Percentiles rank a stretch among this genome's conserved stretches.
These are phyloP conservation scores for Platanthera zijinensis DNA, from an alignment of 106 monocot genomes.

Conservation along the genomic window DNA sequence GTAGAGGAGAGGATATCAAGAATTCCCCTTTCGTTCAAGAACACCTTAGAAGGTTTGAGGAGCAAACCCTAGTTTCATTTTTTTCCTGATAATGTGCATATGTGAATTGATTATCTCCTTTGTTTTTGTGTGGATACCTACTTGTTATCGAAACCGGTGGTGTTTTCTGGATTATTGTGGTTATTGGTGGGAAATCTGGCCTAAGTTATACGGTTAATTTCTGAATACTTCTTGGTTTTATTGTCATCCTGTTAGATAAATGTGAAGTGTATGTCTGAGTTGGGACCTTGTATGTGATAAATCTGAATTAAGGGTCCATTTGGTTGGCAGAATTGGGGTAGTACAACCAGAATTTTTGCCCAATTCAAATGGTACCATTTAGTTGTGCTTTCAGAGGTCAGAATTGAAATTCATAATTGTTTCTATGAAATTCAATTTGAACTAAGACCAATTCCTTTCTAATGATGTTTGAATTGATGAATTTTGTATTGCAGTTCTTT, in stretches of 20 bases:
- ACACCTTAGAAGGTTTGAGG: conserved; percentile 32
- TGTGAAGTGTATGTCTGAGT: not conserved
- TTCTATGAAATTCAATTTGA: too few relatives aligned
- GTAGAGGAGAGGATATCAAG: conserved; percentile 81
- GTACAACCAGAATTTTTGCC: too few relatives aligned
- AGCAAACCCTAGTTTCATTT: not conserved
- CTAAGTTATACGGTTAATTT: not conserved
- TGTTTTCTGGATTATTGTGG: not conserved
- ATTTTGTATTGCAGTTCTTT: too few relatives aligned
- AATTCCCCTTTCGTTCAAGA: conserved; percentile 75
- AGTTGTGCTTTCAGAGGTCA: too few relatives aligned
- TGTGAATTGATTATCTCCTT: not conserved
- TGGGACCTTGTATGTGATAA: not conserved
- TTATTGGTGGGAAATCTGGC: not conserved
- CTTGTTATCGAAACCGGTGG: not conserved
- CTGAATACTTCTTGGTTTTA: not conserved
- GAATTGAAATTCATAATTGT: too few relatives aligned
- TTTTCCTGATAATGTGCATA: not conserved
- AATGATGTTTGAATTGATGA: too few relatives aligned
- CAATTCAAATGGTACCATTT: too few relatives aligned
- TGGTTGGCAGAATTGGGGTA: too few relatives aligned
- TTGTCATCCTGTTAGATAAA: not conserved
- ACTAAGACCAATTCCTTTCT: too few relatives aligned
- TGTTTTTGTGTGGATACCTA: not conserved
- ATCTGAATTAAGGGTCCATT: too few relatives aligned